These are phyloP conservation scores for Salix purpurea DNA, from an alignment of 345 rosid genomes.

Conservation along the genomic window DNA sequence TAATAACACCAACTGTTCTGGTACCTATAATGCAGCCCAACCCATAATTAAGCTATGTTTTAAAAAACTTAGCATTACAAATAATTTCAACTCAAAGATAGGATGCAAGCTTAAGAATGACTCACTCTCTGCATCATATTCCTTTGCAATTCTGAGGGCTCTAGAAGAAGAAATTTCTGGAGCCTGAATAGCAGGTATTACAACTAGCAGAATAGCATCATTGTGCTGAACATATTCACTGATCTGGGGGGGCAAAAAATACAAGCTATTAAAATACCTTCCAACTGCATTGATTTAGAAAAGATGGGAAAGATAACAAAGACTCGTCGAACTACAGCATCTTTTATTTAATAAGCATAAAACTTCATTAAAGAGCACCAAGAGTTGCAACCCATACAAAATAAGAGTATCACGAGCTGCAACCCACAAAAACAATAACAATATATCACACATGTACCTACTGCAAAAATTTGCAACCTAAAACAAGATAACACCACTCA, in stretches of 20 bases:
- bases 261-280: constrained; percentile 12
- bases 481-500: constrained; percentile 29
- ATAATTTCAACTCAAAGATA: background rate
- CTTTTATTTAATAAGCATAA: background rate
- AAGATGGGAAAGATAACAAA: background rate
- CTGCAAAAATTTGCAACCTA: background rate
- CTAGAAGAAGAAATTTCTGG: constrained; percentile 86
- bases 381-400: background rate
- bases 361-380: background rate
- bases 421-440: background rate
- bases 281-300: background rate
- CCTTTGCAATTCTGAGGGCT: constrained; percentile 90
- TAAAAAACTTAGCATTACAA: background rate
- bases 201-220: constrained; percentile 87
- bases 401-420: background rate
- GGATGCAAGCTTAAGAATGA: constrained; percentile 7
- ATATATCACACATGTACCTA: background rate
- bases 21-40: constrained; percentile 52
- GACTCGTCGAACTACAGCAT: background rate
- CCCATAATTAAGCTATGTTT: background rate
- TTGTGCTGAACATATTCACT: constrained; percentile 71
- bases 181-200: constrained; percentile 84
- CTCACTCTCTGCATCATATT: constrained; percentile 84
- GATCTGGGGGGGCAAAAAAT: constrained; percentile 42
- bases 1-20: constrained; percentile 84